A percentile compares a stretch with the other conserved stretches of the same genome.
Conservation (phyloP, 1,284 basidiomycete genomes). For the Ganoderma boninense region DNA sequence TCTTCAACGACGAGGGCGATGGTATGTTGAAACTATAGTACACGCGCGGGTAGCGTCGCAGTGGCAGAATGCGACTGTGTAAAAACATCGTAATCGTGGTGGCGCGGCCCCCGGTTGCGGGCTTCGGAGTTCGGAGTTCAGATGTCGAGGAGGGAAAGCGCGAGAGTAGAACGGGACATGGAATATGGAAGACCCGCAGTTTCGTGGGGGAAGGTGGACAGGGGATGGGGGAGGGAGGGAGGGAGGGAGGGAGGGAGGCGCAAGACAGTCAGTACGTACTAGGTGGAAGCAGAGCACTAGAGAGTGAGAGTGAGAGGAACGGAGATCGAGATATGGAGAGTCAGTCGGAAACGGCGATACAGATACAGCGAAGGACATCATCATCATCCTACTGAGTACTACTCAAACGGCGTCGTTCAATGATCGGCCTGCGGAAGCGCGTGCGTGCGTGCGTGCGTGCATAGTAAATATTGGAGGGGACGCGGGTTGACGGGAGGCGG, state of each 20-base stretch:
- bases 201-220: not conserved
- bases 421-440: conserved; percentile 1
- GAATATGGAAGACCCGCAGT: not conserved
- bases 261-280: conserved; percentile 1
- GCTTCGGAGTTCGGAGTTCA: not conserved
- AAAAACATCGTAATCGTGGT: not conserved
- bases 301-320: not conserved
- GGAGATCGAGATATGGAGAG: conserved; percentile 3
- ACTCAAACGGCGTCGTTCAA: conserved; percentile 7
- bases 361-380: conserved; percentile 5
- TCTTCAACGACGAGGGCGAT: not conserved
- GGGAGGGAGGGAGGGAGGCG: not conserved
- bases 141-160: not conserved
- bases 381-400: not conserved
- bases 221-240: no score
- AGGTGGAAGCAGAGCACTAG: not conserved
- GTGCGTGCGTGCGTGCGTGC: conserved; percentile 8
- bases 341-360: conserved; percentile 1
- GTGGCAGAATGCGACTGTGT: not conserved
- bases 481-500: not conserved
- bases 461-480: not conserved
- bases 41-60: conserved; percentile 21
- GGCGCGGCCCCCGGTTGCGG: not conserved
- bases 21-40: conserved; percentile 23
- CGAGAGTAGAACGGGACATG: not conserved